A percentile compares a stretch with the other conserved stretches of the same genome.
phyloP scores from a whole-genome alignment of 108 stramenopile species.

The Cyclostephanos tholiformis region DNA sequence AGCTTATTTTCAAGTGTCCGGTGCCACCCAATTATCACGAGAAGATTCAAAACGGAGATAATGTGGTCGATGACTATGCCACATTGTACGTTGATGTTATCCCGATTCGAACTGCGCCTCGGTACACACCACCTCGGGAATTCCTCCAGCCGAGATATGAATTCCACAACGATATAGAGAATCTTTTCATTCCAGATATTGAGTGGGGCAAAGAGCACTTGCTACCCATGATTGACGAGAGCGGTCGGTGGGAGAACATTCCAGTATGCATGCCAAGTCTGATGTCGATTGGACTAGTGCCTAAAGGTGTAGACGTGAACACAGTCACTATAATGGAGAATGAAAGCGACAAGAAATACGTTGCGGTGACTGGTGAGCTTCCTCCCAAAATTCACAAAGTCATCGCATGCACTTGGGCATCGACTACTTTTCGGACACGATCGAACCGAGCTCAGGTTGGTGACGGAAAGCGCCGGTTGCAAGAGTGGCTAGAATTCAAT shows the following conservation, averaged over 20 bases:
- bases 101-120: constrained; percentile 84
- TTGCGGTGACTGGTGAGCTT: constrained; percentile 16
- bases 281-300: constrained; percentile 39
- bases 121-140: constrained; percentile 67
- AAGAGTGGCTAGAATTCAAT: constrained; percentile 85
- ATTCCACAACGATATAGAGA: constrained; percentile 14
- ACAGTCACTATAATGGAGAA: constrained; percentile 22
- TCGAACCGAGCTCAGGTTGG: constrained; percentile 68
- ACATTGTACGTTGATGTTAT: constrained; percentile 82
- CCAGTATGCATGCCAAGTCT: constrained; percentile 52
- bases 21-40: constrained; percentile 63
- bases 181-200: constrained; percentile 53
- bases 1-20: constrained; percentile 83
- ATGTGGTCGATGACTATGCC: constrained; percentile 73
- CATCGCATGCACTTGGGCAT: constrained; percentile 85
- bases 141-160: constrained; percentile 66
- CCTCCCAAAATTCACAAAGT: constrained; percentile 62
- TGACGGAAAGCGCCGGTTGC: constrained; percentile 76
- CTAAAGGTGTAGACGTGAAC: constrained; percentile 33
- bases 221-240: constrained; percentile 71
- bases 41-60: constrained; percentile 51
- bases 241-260: constrained; percentile 89
- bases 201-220: constrained; percentile 79
- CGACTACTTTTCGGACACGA: constrained; percentile 72
- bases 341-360: constrained; percentile 22